These are phyloP conservation scores for Leccinum arenicola DNA, from an alignment of 768 basidiomycete species.

Conservation along the genomic window DNA sequence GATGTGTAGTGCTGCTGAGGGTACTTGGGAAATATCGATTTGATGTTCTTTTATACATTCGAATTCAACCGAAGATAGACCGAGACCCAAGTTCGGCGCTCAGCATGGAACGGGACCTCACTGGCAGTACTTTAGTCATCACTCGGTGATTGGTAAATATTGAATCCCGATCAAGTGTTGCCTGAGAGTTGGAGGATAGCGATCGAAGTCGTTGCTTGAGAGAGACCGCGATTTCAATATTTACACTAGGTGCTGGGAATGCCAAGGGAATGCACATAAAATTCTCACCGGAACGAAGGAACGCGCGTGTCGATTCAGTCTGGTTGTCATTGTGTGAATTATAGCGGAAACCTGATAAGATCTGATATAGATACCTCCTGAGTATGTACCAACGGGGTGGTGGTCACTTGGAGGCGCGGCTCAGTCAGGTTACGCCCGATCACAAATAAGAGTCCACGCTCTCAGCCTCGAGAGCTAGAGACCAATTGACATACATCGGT, in stretches of 20 bases:
- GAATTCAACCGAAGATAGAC: background rate
- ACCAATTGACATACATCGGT: background rate
- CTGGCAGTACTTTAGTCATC: background rate
- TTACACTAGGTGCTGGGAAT: background rate
- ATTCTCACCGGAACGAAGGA: background rate
- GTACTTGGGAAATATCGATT: background rate
- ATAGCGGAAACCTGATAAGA: constrained; percentile 16
- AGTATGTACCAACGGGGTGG: too few species aligned
- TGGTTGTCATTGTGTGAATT: background rate
- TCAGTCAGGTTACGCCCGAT: too few species aligned
- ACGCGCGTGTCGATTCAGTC: background rate
- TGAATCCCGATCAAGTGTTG: background rate
- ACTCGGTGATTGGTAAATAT: background rate
- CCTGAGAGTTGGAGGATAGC: background rate
- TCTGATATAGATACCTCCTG: background rate
- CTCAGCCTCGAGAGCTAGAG: too few species aligned
- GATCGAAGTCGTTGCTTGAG: background rate
- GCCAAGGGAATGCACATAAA: background rate
- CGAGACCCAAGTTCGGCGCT: background rate
- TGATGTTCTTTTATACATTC: background rate
- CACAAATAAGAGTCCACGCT: too few species aligned
- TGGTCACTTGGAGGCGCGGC: too few species aligned
- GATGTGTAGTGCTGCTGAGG: background rate
- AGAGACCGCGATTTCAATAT: background rate
- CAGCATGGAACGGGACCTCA: background rate